A percentile compares a stretch with the other conserved stretches of the same genome.
Conservation (phyloP, 2,329 filamentous ascomycete species). For the Aspergillus oerlinghausenensis region DNA sequence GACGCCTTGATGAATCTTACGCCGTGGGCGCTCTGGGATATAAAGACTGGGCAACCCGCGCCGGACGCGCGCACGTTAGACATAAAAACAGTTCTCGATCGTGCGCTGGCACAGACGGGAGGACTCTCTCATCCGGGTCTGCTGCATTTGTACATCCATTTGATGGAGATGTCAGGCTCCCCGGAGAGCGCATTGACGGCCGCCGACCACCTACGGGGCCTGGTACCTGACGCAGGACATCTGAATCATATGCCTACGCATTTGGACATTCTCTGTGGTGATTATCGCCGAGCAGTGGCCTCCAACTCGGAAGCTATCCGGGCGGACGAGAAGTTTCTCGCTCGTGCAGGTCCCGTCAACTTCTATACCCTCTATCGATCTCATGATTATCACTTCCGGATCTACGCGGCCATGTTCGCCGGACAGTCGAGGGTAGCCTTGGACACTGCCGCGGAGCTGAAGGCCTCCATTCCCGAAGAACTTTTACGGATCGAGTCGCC, state of each 20-base stretch:
- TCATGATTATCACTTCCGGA: slow-evolving; percentile 69
- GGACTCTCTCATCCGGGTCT: slow-evolving; percentile 61
- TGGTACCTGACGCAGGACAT: slow-evolving; percentile 67
- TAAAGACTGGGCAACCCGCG: slow-evolving; percentile 54
- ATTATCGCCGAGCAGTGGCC: slow-evolving; percentile 62
- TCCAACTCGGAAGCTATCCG: slow-evolving; percentile 63
- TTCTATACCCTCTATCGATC: slow-evolving; percentile 75
- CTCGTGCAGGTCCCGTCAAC: slow-evolving; percentile 54
- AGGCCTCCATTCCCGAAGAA: slow-evolving; percentile 58
- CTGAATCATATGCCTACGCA: slow-evolving; percentile 74
- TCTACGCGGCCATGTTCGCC: slow-evolving; percentile 75
- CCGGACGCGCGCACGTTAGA: slow-evolving; percentile 54
- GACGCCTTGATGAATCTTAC: slow-evolving; percentile 64
- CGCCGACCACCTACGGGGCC: slow-evolving; percentile 58
- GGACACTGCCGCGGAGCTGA: slow-evolving; percentile 56
- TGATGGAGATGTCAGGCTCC: slow-evolving; percentile 69
- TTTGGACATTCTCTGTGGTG: slow-evolving; percentile 67
- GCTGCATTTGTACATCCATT: slow-evolving; percentile 70
- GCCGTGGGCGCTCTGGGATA: slow-evolving; percentile 62
- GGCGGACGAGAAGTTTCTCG: slow-evolving; percentile 64
- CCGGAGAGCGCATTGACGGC: slow-evolving; percentile 60
- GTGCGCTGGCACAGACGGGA: slow-evolving; percentile 48
- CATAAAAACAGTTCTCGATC: slow-evolving; percentile 55
- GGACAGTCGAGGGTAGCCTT: slow-evolving; percentile 61
- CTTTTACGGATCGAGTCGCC: slow-evolving; percentile 61